Base-by-base conservation (phyloP, 2,329 filamentous ascomycete genomes). In the Verruconis gallopava region DNA sequence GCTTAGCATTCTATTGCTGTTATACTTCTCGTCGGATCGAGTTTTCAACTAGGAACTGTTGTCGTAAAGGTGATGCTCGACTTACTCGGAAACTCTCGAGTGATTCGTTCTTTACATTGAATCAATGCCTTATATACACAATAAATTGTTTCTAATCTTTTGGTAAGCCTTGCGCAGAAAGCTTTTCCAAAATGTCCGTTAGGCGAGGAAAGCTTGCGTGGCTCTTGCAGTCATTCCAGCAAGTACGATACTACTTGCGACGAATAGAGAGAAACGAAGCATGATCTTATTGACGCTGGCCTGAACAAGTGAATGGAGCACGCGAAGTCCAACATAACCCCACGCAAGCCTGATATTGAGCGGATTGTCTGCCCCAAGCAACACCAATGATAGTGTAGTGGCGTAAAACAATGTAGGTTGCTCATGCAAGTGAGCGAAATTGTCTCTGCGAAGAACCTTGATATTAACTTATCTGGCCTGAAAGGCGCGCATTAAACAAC, bases 401-500 rank as follows among this genome's bases (percentile, higher is more conserved):
- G 62, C 63, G 51, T 66, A 67, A 53, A 68, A 68, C 33, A 61
- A 57, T 2, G 61, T 64, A 13, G 64, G 64, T 48, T 66, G 63
- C 51, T 67, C 62, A 43, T 59, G 51, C 38, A 67, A 51, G 44
- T 67, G 56, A 48, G 64, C 63, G 52, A 55, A 67, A 48, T 67
- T 67, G 47, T 66, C 63, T 9, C 58, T 59, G n/a, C 21, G 19
- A 4, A 46, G 47, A 13, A 53, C 50, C 32, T 50, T 47, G 4
- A 44, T 37, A 42, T 55, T 49, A 25, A 59, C 40, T 38, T 60
- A 49, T 53, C 54, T n/a, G 46, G 47, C 2, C 48, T 42, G 32
- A 47, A 17, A 19, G 25, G 13, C 25, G 22, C 17, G 22, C 14
- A n/a, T 11, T 35, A 33, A 6, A n/a, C n/a, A 5, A 21, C 9